Evolutionary conservation across 23 red algal species (phyloP).

Genomic region (Pyropia haitanensis): DNA sequence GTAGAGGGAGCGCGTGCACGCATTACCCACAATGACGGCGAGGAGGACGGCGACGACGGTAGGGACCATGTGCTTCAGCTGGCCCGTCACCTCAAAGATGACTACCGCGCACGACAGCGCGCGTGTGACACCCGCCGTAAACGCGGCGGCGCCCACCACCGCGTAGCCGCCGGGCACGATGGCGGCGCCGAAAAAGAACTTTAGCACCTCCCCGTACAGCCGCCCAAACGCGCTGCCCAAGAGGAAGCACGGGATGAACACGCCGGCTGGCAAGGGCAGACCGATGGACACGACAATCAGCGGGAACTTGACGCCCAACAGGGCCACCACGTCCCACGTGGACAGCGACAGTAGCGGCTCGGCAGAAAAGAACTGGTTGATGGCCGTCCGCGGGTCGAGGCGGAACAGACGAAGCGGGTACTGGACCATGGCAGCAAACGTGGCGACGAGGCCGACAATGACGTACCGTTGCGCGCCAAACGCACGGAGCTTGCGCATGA

Average conservation of each 20-base stretch:
- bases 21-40: constrained; percentile 87
- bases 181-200: constrained; percentile 62
- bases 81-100: constrained; percentile 98
- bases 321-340: constrained; percentile 42
- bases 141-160: constrained; percentile 92
- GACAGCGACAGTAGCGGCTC: constrained; percentile 54
- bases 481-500: constrained; percentile 63
- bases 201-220: constrained; percentile 90
- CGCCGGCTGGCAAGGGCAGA: constrained; percentile 88
- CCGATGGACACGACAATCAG: constrained; percentile 90
- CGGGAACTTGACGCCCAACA: constrained; percentile 87
- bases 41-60: constrained; percentile 76
- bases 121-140: constrained; percentile 92
- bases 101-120: constrained; percentile 92
- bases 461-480: constrained; percentile 74
- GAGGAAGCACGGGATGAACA: constrained; percentile 96
- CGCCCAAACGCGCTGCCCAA: constrained; percentile 80
- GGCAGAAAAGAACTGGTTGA: constrained; percentile 91
- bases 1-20: constrained; percentile 83
- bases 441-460: constrained; percentile 66
- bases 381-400: constrained; percentile 82
- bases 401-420: constrained; percentile 88
- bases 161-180: constrained; percentile 92
- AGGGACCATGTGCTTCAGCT: constrained; percentile 90
- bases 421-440: constrained; percentile 64